These are phyloP conservation scores for Ustilago xerochloae DNA, from an alignment of 1,284 basidiomycete genomes.

Conservation along the genomic window DNA sequence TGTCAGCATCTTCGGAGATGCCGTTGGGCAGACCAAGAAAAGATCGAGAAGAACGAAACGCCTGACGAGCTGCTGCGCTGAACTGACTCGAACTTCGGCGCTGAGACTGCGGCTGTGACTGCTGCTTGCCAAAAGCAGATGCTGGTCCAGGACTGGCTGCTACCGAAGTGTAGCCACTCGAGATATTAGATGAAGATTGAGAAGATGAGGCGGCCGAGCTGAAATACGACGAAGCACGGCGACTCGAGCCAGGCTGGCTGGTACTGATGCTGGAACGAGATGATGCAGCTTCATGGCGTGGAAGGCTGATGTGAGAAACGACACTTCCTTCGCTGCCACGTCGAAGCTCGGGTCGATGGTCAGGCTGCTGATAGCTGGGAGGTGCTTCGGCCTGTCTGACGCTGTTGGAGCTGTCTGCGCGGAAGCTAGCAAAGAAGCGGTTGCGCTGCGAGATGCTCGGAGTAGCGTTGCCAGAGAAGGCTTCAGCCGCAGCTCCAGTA, in stretches of 20 bases:
- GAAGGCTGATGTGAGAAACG: constrained; percentile 12
- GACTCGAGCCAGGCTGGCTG: constrained; percentile 10
- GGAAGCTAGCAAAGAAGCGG: constrained; percentile 22
- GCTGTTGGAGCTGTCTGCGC: constrained; percentile 9
- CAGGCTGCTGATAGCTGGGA: constrained; percentile 24
- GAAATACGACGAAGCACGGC: constrained; percentile 17
- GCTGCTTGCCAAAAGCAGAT: neutral
- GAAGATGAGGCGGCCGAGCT: constrained; percentile 9
- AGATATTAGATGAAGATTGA: neutral
- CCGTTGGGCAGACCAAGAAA: constrained; percentile 19
- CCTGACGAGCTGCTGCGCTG: constrained; percentile 25
- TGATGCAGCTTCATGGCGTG: constrained; percentile 8
- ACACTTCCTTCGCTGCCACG: constrained; percentile 36
- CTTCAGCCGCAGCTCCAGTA: constrained; percentile 32
- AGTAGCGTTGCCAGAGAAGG: constrained; percentile 23
- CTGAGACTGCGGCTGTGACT: neutral
- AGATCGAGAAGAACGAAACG: constrained; percentile 22
- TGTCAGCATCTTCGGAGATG: constrained; percentile 15
- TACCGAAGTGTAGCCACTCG: constrained; percentile 4
- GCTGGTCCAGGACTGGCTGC: constrained; percentile 11
- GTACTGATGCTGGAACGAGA: constrained; percentile 4
- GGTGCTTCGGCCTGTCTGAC: constrained; percentile 8
- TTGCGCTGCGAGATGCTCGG: constrained; percentile 3
- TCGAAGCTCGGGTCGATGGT: constrained; percentile 5
- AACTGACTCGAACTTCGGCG: constrained; percentile 26